A percentile compares a stretch with the other conserved stretches of the same genome.
These are phyloP conservation scores for Prunus dulcis DNA, from an alignment of 306 rosid genomes.

Conservation along the genomic window DNA sequence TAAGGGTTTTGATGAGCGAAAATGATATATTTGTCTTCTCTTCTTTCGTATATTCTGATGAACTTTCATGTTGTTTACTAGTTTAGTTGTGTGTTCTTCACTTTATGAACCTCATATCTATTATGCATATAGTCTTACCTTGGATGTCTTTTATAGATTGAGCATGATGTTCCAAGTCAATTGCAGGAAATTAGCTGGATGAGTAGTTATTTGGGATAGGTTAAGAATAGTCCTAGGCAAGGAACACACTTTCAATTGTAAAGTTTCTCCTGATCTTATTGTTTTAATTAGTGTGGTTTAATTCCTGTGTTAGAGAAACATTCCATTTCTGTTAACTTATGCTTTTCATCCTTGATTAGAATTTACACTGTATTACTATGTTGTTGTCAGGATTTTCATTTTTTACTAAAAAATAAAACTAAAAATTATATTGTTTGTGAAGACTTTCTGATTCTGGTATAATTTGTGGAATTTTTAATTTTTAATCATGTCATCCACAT, in stretches of 20 bases:
- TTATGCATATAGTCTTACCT: not conserved
- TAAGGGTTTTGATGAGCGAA: constrained; percentile 4
- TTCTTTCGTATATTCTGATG: not conserved
- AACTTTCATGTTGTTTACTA: not conserved
- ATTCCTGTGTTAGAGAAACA: not conserved
- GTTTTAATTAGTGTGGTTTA: not conserved
- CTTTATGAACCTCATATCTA: not conserved
- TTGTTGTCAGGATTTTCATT: not conserved
- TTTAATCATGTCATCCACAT: not conserved
- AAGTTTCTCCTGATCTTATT: not conserved
- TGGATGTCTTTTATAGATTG: not conserved
- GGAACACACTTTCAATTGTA: not conserved
- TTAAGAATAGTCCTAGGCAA: not conserved
- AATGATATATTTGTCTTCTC: not conserved
- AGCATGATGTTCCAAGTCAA: constrained; percentile 1
- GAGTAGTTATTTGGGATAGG: not conserved
- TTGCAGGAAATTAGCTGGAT: not conserved
- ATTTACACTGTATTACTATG: not conserved
- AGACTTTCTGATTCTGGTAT: not conserved
- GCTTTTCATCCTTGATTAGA: not conserved
- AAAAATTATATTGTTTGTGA: not conserved
- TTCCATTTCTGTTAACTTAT: not conserved
- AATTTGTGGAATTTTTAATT: not conserved
- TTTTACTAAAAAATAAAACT: not conserved
- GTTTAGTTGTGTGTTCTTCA: not conserved